A percentile compares a stretch with the other conserved stretches of the same genome.
These are phyloP conservation scores for Vitis labrusca DNA, from an alignment of 164 flowering plant species.

Conservation along the genomic window DNA sequence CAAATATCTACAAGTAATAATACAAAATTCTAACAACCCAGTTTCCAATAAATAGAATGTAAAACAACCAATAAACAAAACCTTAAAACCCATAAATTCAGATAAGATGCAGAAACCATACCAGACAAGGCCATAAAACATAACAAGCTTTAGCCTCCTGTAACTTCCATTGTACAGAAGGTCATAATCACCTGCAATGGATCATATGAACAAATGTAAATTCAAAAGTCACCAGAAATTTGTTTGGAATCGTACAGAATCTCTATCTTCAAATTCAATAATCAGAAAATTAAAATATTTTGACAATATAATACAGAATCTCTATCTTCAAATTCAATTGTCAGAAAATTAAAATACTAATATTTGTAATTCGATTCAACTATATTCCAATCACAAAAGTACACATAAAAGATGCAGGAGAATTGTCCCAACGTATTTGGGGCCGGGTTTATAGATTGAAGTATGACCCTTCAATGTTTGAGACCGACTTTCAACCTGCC, in stretches of 20 bases:
- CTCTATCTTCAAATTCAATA: no score
- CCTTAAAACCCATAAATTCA: neutral
- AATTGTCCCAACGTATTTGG: no score
- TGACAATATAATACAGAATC: neutral
- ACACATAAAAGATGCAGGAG: no score
- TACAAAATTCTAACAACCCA: neutral
- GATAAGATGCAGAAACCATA: slow-evolving; percentile 17
- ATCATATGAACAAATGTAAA: slow-evolving; percentile 1
- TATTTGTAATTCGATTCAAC: no score
- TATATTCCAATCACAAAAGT: no score
- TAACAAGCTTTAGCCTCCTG: slow-evolving; percentile 53
- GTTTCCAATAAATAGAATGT: neutral
- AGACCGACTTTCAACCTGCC: no score
- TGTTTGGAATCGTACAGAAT: neutral
- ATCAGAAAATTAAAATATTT: neutral
- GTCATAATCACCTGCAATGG: neutral
- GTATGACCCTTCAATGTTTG: no score
- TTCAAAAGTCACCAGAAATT: neutral
- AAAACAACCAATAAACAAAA: neutral
- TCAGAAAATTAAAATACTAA: neutral
- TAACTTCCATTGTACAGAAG: slow-evolving; percentile 48
- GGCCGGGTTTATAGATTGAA: no score
- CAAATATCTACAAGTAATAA: slow-evolving; percentile 33
- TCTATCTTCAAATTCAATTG: no score
- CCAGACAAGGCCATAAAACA: slow-evolving; percentile 59